Conservation (phyloP, 2,329 filamentous ascomycete species). For the Nakataea oryzae region DNA sequence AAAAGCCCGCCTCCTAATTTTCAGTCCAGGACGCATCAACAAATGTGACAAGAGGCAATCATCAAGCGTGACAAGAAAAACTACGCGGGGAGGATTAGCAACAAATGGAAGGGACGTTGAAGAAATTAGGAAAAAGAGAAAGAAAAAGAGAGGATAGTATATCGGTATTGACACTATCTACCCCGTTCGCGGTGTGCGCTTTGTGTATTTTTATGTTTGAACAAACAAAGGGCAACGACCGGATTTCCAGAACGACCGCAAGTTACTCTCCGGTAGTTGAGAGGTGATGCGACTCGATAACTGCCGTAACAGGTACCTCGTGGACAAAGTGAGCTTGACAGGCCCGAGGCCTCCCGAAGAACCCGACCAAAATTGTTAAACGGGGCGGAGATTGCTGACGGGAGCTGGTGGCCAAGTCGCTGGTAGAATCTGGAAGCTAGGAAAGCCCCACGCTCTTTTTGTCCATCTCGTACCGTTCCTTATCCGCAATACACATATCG, state of each 20-base stretch:
- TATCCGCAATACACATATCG: conserved; percentile 19
- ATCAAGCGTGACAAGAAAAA: background rate
- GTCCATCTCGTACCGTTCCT: conserved; percentile 20
- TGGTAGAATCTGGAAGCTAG: background rate
- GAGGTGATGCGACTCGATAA: background rate
- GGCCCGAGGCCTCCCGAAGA: background rate
- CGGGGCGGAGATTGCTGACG: background rate
- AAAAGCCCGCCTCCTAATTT: background rate
- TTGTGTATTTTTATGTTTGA: background rate
- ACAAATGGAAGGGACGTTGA: no score
- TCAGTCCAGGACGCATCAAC: background rate
- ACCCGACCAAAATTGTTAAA: no score
- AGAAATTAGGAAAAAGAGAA: background rate
- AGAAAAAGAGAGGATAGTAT: background rate
- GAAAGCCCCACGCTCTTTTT: background rate
- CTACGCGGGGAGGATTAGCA: background rate
- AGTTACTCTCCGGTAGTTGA: background rate
- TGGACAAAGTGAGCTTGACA: background rate
- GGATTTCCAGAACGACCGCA: background rate
- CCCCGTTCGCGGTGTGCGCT: background rate
- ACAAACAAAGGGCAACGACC: background rate
- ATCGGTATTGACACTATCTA: no score
- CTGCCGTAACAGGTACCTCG: background rate
- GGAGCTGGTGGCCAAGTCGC: background rate
- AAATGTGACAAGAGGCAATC: background rate